Conservation (phyloP, 306 rosid genomes). For the Quercus alba region DNA sequence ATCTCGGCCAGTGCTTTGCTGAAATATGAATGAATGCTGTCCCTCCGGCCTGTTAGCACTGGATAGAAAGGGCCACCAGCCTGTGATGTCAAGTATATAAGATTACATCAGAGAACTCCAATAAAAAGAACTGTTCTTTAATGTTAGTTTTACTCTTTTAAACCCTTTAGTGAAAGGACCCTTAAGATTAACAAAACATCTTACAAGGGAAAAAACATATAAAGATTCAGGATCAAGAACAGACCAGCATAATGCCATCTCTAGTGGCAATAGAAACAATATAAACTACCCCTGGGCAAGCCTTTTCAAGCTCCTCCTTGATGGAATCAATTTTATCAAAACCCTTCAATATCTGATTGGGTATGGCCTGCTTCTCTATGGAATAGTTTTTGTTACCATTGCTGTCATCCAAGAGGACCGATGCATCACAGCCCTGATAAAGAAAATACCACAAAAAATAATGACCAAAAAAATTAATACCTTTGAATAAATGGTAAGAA, state of each 20-base stretch:
- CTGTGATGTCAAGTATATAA: constrained; percentile 28
- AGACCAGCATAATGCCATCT: constrained; percentile 50
- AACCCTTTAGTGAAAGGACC: background rate
- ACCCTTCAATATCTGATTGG: constrained; percentile 32
- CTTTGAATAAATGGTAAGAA: background rate
- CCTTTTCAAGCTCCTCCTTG: constrained; percentile 50
- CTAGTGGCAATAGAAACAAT: constrained; percentile 48
- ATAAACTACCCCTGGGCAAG: constrained; percentile 46
- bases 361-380: background rate
- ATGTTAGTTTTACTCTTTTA: background rate
- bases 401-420: constrained; percentile 58
- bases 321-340: constrained; percentile 49
- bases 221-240: constrained; percentile 6
- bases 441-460: background rate
- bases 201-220: background rate
- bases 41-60: constrained; percentile 69
- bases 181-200: background rate
- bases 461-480: background rate
- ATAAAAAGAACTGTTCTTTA: background rate
- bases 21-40: constrained; percentile 52
- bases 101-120: background rate
- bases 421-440: constrained; percentile 56
- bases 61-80: constrained; percentile 92
- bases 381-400: constrained; percentile 35
- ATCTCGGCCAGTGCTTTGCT: constrained; percentile 56